Conservation (phyloP, 768 basidiomycete species). For the Naganishia kalamii region DNA sequence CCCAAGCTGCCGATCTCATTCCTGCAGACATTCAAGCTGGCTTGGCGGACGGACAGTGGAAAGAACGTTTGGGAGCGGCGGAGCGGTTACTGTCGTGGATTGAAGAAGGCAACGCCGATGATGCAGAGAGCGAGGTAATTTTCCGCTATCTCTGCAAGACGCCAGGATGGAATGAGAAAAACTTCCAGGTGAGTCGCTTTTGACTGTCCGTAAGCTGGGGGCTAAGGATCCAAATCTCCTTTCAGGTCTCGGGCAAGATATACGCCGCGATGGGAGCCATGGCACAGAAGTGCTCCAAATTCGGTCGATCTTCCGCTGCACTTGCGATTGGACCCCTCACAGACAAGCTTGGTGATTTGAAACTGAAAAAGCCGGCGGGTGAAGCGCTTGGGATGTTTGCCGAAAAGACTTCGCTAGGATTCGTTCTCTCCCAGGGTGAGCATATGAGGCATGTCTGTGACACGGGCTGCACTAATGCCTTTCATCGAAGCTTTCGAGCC, state of each 20-base stretch:
- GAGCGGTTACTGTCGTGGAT: conserved; percentile 83
- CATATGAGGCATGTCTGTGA: background rate
- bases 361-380: conserved; percentile 91
- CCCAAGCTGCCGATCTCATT: conserved; percentile 63
- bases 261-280: conserved; percentile 69
- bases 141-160: conserved; percentile 82
- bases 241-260: conserved; percentile 79
- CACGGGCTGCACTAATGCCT: conserved; percentile 22
- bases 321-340: conserved; percentile 71
- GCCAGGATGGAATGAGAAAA: conserved; percentile 92
- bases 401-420: conserved; percentile 88
- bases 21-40: conserved; percentile 65
- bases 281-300: conserved; percentile 71
- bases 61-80: conserved; percentile 73
- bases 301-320: conserved; percentile 77
- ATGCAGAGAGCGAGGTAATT: conserved; percentile 78
- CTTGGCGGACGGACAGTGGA: conserved; percentile 88
- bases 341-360: conserved; percentile 93
- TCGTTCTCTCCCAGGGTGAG: conserved; percentile 84
- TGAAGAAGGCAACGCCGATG: conserved; percentile 51
- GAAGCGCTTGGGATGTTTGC: conserved; percentile 76
- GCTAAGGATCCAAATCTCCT: background rate
- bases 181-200: conserved; percentile 71
- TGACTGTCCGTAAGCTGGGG: background rate
- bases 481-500: conserved; percentile 72